Evolutionary conservation across 257 asterid species (phyloP), one percentile per base, ranked within the genome.

Genomic region (Cordia subcordata): DNA sequence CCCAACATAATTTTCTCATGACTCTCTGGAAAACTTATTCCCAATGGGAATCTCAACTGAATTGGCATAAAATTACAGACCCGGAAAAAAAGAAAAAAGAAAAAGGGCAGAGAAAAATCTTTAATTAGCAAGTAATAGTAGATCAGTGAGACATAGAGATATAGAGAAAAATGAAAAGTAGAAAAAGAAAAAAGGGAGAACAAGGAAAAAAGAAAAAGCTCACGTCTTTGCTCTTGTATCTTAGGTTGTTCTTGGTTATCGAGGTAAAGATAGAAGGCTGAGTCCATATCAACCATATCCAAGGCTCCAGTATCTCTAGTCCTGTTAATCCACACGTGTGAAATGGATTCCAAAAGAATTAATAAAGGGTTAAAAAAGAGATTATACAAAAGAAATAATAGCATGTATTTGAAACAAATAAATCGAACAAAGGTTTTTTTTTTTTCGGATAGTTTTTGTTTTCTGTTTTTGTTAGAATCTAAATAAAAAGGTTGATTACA

Each of bases 251-350:
- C 97, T 72, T 84, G 95, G 51, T 86, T 69, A 55, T 87, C 87
- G 9, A 87, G 78, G 62, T 81, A 87, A 27, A 79, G 72, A 49
- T 79, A 77, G n/a, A 90, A 82, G 15, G 96, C 90, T 75, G 88
- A 94, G 75, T 90, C 97, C 52, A 87, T 70, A 57, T 90, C 96
- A n/a, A 87, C 95, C 75, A 90, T 53, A 57, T 90, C 94, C 63
- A 79, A 82, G 8, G 86, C 85, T 57, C 80, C 79, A 11, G 58
- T 44, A 58, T 85, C 97, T 70, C 80, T 83, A 68, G 72, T 77
- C 72, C 97, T 87, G 84, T 68, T 54, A 14, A 69, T 23, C 13
- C 21, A 53, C 21, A 53, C 42, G 17, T n/a, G 33, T 32, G 32
- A 56, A 49, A 5, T 0, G 49, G 13, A 49, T 22, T 9, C 13